Evolutionary conservation across 495 filamentous ascomycete genomes (phyloP).

Genomic region (Pseudoneurospora amorphoporcata): DNA sequence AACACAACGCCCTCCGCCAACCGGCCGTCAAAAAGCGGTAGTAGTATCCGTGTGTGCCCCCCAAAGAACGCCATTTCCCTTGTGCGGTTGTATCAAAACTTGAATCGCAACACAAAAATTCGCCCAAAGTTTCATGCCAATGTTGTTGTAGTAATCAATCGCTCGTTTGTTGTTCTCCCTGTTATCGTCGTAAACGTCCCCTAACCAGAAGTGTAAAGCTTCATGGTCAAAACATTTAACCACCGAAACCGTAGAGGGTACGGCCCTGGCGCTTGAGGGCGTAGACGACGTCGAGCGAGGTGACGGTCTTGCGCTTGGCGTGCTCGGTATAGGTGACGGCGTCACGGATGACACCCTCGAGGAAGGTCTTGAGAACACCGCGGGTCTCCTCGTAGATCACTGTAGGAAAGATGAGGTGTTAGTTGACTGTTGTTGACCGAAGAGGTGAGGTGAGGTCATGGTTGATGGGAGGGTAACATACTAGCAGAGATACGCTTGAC

Average conservation of each 20-base stretch:
- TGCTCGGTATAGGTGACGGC: constrained; percentile 97
- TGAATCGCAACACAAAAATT: background rate
- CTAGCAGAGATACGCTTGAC: constrained; percentile 99
- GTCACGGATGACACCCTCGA: constrained; percentile 98
- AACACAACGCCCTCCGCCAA: background rate
- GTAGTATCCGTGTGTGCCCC: background rate
- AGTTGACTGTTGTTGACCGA: constrained; percentile 46
- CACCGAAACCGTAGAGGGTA: constrained; percentile 97
- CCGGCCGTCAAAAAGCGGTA: background rate
- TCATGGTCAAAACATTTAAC: constrained; percentile 40
- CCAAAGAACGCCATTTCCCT: background rate
- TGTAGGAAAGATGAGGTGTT: constrained; percentile 34
- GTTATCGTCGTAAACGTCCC: background rate
- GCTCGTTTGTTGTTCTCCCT: background rate
- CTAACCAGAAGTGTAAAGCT: background rate
- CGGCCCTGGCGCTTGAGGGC: constrained; percentile 91
- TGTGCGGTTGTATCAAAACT: background rate
- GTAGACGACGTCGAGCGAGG: constrained; percentile 90
- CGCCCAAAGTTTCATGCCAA: background rate
- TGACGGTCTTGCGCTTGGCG: constrained; percentile 97
- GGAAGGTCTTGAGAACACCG: constrained; percentile 99
- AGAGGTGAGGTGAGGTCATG: constrained; percentile 45
- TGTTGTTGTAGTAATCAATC: background rate
- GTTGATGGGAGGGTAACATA: constrained; percentile 36
- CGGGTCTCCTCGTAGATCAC: constrained; percentile 99